phyloP scores from a whole-genome alignment of 257 asterid genomes.

The Phtheirospermum japonicum region DNA sequence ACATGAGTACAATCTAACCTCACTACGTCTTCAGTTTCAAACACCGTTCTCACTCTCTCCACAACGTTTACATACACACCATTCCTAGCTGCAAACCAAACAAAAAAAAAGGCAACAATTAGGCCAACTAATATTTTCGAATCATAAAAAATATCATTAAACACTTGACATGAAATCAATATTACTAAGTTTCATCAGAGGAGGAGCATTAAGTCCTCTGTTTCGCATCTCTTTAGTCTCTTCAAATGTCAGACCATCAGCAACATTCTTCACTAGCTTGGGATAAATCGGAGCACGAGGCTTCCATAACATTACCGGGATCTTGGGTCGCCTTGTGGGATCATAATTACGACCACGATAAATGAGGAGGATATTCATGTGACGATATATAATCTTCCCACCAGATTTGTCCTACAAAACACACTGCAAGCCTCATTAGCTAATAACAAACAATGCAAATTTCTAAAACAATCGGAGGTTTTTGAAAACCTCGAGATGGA shows the following conservation, averaged over 20 bases:
- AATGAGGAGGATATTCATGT: conserved; percentile 53
- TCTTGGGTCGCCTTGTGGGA: conserved; percentile 42
- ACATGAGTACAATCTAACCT: conserved; percentile 74
- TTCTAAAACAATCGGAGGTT: background rate
- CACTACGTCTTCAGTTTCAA: conserved; percentile 68
- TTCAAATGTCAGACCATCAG: conserved; percentile 78
- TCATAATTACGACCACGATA: conserved; percentile 83
- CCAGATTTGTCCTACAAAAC: conserved; percentile 74
- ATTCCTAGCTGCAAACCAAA: conserved; percentile 59
- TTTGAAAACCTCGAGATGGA: conserved; percentile 74
- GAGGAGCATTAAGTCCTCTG: conserved; percentile 70
- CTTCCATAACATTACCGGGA: conserved; percentile 81
- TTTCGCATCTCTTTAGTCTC: conserved; percentile 76
- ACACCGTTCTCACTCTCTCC: conserved; percentile 65
- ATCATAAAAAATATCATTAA: conserved; percentile 18
- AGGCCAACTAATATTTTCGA: conserved; percentile 8
- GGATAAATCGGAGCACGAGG: conserved; percentile 83
- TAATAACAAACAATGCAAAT: conserved; percentile 14
- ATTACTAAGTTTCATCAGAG: conserved; percentile 79
- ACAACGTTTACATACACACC: conserved; percentile 89
- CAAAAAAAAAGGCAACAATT: conserved; percentile 6
- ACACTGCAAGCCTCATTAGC: conserved; percentile 48
- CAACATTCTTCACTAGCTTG: conserved; percentile 79
- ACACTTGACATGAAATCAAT: background rate
- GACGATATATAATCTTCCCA: conserved; percentile 71